These are phyloP conservation scores for Oropetium thomaeum DNA, from an alignment of 176 grass and related monocot species.

Conservation along the genomic window DNA sequence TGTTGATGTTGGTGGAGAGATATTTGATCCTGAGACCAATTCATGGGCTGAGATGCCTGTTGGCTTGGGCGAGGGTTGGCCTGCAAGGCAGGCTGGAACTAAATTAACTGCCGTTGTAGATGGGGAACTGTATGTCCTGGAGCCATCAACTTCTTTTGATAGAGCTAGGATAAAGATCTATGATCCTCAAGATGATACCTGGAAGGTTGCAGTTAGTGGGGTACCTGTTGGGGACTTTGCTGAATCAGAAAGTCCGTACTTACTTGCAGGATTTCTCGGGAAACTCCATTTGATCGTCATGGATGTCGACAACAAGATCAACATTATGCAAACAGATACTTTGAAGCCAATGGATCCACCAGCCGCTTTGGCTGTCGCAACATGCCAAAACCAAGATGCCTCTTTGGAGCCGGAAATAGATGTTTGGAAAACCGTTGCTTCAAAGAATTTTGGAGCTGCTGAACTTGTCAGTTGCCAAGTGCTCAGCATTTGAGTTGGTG, in stretches of 20 bases:
- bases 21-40: slow-evolving; percentile 57
- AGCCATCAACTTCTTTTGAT: slow-evolving; percentile 57
- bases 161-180: slow-evolving; percentile 71
- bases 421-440: slow-evolving; percentile 58
- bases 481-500: slow-evolving; percentile 48
- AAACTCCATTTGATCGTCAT: slow-evolving; percentile 72
- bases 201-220: slow-evolving; percentile 54
- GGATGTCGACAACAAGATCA: slow-evolving; percentile 42
- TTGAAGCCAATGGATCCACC: slow-evolving; percentile 10
- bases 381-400: slow-evolving; percentile 31
- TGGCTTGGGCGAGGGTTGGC: slow-evolving; percentile 80
- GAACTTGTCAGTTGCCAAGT: slow-evolving; percentile 79
- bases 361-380: not conserved
- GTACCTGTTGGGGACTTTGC: slow-evolving; percentile 52
- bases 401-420: slow-evolving; percentile 27
- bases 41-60: slow-evolving; percentile 75
- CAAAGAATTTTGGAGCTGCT: slow-evolving; percentile 45
- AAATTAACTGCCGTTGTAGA: slow-evolving; percentile 63
- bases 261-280: slow-evolving; percentile 56
- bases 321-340: slow-evolving; percentile 41
- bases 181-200: slow-evolving; percentile 60
- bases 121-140: slow-evolving; percentile 69
- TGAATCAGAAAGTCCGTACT: slow-evolving; percentile 48
- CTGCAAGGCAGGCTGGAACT: slow-evolving; percentile 63
- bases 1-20: slow-evolving; percentile 76